Evolutionary conservation across 2,329 filamentous ascomycete genomes (phyloP), one percentile per base, ranked within the genome.

Genomic region (Calonectria pteridis): DNA sequence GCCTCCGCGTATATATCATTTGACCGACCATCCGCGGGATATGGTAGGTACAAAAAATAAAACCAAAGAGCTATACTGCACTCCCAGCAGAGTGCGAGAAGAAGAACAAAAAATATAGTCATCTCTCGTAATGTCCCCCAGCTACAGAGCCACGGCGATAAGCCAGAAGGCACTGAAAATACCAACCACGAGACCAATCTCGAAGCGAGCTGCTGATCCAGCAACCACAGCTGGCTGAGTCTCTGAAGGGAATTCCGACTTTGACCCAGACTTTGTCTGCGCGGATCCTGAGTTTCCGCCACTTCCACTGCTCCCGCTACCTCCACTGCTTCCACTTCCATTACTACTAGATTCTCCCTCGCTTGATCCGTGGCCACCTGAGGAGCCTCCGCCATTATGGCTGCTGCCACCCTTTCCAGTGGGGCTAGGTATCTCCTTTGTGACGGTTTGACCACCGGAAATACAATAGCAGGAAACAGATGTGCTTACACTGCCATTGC

Each of bases 151-250:
- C 35, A 78, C 76, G 20, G 76, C 80, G 35, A 69, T 64, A 7
- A 77, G 26, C 78, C 80, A 82, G 68, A 75, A 73, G 20, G 64
- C 71, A 4, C 74, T 78, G 43, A 82, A 79, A 62, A 81, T 49
- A 33, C 75, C 77, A 50, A 77, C 77, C 11, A 81, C 71, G n/a
- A 79, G 4, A 59, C 80, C 77, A 28, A 81, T 75, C 68, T 81
- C 79, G 23, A 73, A 64, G 18, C 76, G 75, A 29, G 78, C 68
- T 43, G 73, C 78, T 3, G 71, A 72, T 29, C 72, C 76, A 46
- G 66, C 51, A 11, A 75, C 72, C 1, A 76, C 69, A 14, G 67
- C 66, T 1, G 75, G 73, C 13, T 70, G 74, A 16, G 51, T 73
- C 67, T 66, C 67, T 26, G 63, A 64, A 29, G 51, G 49, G 18